Percentiles rank a stretch among this genome's conserved stretches.
These are phyloP conservation scores for Chiua virens DNA, from an alignment of 768 basidiomycete genomes.

Conservation along the genomic window DNA sequence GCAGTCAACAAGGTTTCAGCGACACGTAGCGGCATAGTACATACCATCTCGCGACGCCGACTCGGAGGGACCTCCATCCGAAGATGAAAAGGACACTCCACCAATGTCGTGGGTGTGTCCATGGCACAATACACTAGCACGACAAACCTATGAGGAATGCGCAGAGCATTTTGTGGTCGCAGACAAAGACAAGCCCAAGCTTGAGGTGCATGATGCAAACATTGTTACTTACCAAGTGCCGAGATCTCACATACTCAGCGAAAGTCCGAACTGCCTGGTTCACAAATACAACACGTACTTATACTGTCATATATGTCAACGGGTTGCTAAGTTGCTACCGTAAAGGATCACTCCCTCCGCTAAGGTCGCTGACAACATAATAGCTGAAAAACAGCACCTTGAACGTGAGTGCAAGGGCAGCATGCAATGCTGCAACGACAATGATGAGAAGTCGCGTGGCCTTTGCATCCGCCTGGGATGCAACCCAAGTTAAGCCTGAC, in stretches of 20 bases:
- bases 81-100: not conserved
- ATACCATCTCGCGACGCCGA: constrained; percentile 3
- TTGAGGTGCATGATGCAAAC: no score
- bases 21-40: not conserved
- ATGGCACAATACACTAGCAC: not conserved
- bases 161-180: no score
- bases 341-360: constrained; percentile 22
- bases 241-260: no score
- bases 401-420: constrained; percentile 79
- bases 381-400: constrained; percentile 70
- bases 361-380: constrained; percentile 45
- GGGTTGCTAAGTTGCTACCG: constrained; percentile 8
- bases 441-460: constrained; percentile 82
- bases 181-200: no score
- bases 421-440: constrained; percentile 71
- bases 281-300: no score
- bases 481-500: not conserved
- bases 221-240: no score
- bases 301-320: not conserved
- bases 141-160: no score
- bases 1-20: not conserved
- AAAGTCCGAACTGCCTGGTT: no score
- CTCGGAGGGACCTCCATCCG: not conserved
- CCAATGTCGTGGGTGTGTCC: constrained; percentile 6
- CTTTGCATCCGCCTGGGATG: constrained; percentile 76